phyloP scores from a whole-genome alignment of 371 early-diverging fungal genomes.

The Synchytrium microbalum region DNA sequence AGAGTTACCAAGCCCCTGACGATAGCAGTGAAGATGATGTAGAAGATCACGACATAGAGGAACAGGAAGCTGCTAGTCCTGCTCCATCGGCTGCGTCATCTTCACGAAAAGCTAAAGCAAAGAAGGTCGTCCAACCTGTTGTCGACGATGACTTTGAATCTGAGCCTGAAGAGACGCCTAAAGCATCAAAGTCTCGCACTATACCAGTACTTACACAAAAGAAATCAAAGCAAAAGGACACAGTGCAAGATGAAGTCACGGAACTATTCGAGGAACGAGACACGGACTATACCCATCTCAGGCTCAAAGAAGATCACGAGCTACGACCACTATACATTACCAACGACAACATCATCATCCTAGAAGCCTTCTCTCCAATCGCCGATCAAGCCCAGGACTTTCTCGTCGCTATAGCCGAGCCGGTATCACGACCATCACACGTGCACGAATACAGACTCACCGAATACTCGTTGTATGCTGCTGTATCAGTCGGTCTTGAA shows the following conservation, averaged over 20 bases:
- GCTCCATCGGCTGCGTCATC: too few species aligned
- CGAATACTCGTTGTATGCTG: constrained; percentile 97
- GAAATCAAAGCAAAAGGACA: background rate
- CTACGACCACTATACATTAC: constrained; percentile 90
- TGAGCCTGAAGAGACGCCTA: too few species aligned
- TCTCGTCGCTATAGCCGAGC: constrained; percentile 97
- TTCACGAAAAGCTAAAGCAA: too few species aligned
- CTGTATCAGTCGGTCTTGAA: constrained; percentile 97
- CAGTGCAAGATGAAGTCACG: background rate
- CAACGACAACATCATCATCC: constrained; percentile 81
- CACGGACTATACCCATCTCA: constrained; percentile 10
- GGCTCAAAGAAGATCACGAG: constrained; percentile 76
- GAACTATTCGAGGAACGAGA: background rate
- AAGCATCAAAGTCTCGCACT: too few species aligned
- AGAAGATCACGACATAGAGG: too few species aligned
- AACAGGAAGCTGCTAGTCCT: too few species aligned
- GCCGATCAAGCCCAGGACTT: constrained; percentile 97
- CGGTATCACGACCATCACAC: constrained; percentile 68
- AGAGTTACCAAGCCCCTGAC: too few species aligned
- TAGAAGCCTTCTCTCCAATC: constrained; percentile 94
- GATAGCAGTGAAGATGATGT: too few species aligned
- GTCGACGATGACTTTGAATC: too few species aligned
- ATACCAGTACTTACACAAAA: too few species aligned
- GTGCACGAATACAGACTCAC: constrained; percentile 99
- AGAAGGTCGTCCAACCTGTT: too few species aligned